Base-by-base conservation (phyloP, 2,329 filamentous ascomycete species). In the Pseudocercospora ulei region DNA sequence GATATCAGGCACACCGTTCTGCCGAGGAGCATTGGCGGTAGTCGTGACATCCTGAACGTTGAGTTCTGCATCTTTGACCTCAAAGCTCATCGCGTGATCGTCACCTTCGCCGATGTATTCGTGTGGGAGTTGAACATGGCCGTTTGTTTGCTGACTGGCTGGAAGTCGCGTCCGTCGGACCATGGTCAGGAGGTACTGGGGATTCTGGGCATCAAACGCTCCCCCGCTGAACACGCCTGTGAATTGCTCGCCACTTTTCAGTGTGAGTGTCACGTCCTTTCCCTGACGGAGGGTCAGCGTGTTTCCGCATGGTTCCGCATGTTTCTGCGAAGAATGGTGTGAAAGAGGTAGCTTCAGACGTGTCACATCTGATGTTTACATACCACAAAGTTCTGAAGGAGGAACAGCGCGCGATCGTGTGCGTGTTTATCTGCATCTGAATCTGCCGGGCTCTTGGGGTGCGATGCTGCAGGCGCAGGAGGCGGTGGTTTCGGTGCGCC, bases 311-410 rank as follows among this genome's bases (percentile, higher is more conserved):
- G n/a, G n/a, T n/a, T n/a, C n/a, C n/a, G n/a, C n/a, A n/a, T n/a
- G n/a, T n/a, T n/a, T n/a, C n/a, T n/a, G n/a, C n/a, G n/a, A n/a
- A n/a, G 31, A 5, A 81, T 81, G 47, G 92, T 63, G 63, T 92
- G 82, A 65, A 87, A 82, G 58, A 90, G 72, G 52, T 79, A 80
- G 50, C n/a, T n/a, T n/a, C n/a, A n/a, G n/a, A n/a, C n/a, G n/a
- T n/a, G n/a, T n/a, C n/a, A n/a, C n/a, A n/a, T n/a, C n/a, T n/a
- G n/a, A n/a, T 31, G 66, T 37, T 76, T 78, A 63, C 71, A 60
- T 65, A 78, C 75, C 54, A 71, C 70, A 49, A 72, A 68, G 51
- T 72, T 72, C 42, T 71, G 69, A 43, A 77, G 56, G 40, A 78
- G 61, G 57, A 73, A 77, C 47, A 74, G 54, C 44, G 77, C 65